These are phyloP conservation scores for Termitomyces sp. DNA, from an alignment of 768 basidiomycete species.

Conservation along the genomic window DNA sequence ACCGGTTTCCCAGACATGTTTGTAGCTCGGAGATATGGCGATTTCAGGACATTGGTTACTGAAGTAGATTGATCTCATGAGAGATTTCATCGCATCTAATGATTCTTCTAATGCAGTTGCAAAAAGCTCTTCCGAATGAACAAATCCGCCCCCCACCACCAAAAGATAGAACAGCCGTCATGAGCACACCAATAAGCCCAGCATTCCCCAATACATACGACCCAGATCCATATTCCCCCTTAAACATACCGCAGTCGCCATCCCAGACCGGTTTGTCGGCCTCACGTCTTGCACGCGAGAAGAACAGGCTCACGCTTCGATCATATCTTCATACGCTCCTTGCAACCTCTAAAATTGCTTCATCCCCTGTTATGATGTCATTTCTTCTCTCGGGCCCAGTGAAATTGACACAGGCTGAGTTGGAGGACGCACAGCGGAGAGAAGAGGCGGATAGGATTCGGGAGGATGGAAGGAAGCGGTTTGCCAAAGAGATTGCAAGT, in stretches of 20 bases:
- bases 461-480: conserved; percentile 83
- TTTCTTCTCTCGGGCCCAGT: conserved; percentile 84
- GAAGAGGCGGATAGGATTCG: conserved; percentile 88
- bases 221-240: conserved; percentile 1
- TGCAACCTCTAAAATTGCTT: conserved; percentile 65
- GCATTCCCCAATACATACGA: conserved; percentile 20
- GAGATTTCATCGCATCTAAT: conserved; percentile 7
- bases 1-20: conserved; percentile 71
- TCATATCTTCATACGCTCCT: conserved; percentile 88
- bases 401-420: conserved; percentile 62
- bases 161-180: conserved; percentile 81
- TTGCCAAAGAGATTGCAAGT: conserved; percentile 81
- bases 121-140: conserved; percentile 82
- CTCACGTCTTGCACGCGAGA: conserved; percentile 77
- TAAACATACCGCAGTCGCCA: conserved; percentile 16
- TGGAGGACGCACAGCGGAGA: conserved; percentile 71
- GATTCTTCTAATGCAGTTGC: conserved; percentile 51
- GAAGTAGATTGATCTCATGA: conserved; percentile 50
- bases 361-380: conserved; percentile 80
- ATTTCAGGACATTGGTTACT: conserved; percentile 84
- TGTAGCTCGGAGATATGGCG: conserved; percentile 92
- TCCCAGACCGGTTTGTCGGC: conserved; percentile 23
- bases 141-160: conserved; percentile 79
- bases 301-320: conserved; percentile 91
- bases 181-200: conserved; percentile 43